phyloP scores from a whole-genome alignment of 176 grass and related monocot genomes.

The Musa troglodytarum region DNA sequence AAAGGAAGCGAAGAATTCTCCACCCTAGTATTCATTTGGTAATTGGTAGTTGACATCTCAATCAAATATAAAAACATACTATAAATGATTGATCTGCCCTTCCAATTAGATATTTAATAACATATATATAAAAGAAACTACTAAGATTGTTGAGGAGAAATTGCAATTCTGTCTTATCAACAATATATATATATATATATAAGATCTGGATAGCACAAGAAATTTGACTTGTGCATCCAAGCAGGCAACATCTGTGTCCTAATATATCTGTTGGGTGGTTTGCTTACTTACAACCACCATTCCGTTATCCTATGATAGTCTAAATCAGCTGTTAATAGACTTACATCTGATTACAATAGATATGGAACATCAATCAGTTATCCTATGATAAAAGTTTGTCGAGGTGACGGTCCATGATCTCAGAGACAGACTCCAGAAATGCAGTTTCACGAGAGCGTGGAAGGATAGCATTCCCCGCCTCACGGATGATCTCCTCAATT shows the following conservation, averaged over 20 bases:
- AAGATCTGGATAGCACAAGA: too few relatives aligned
- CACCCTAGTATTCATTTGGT: too few relatives aligned
- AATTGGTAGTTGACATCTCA: too few relatives aligned
- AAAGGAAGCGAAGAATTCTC: too few relatives aligned
- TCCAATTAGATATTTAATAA: too few relatives aligned
- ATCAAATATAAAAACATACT: too few relatives aligned
- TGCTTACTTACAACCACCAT: neutral
- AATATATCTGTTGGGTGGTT: neutral
- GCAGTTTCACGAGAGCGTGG: slow-evolving; percentile 2
- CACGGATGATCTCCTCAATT: slow-evolving; percentile 13
- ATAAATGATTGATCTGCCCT: too few relatives aligned
- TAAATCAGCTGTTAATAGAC: neutral
- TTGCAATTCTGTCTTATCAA: too few relatives aligned
- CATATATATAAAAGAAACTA: too few relatives aligned
- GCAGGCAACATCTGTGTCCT: neutral
- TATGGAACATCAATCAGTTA: neutral
- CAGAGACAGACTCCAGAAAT: slow-evolving; percentile 6
- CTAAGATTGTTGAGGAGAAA: too few relatives aligned
- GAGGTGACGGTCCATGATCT: slow-evolving; percentile 10
- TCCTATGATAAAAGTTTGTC: slow-evolving; percentile 7
- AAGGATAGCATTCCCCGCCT: slow-evolving; percentile 1
- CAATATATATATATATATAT: too few relatives aligned
- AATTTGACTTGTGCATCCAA: too few relatives aligned
- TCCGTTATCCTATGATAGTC: neutral
- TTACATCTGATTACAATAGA: slow-evolving; percentile 5